phyloP scores from a whole-genome alignment of 805 yeast genomes.

The Saccharomycopsis oosterbeekiorum region DNA sequence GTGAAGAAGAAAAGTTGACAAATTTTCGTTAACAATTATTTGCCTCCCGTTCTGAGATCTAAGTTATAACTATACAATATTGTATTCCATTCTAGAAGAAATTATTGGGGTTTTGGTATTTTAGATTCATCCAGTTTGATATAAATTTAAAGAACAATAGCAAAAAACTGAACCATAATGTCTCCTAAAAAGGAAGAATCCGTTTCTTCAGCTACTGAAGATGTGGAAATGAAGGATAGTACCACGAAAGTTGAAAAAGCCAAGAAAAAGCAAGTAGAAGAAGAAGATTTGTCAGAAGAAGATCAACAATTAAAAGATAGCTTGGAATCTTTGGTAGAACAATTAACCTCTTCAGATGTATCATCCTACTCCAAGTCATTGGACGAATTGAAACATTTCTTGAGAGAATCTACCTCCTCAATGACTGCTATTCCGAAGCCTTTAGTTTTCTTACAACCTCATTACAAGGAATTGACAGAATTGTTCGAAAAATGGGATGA shows the following conservation, averaged over 20 bases:
- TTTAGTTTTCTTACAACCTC: constrained; percentile 86
- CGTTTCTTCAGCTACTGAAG: not conserved
- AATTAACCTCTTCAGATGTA: constrained; percentile 46
- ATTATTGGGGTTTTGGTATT: not conserved
- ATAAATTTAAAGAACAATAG: not conserved
- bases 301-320: constrained; percentile 82
- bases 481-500: constrained; percentile 62
- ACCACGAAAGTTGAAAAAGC: not conserved
- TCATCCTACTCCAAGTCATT: constrained; percentile 46
- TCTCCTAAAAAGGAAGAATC: not conserved
- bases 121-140: not conserved
- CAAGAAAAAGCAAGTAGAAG: constrained; percentile 31
- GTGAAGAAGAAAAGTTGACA: not conserved
- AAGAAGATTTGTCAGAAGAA: constrained; percentile 88
- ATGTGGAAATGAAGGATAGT: not conserved
- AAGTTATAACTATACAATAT: too few species aligned
- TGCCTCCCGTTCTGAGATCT: not conserved
- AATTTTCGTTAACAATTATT: not conserved
- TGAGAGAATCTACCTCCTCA: constrained; percentile 89
- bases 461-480: constrained; percentile 56
- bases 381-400: constrained; percentile 59
- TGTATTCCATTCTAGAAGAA: not conserved
- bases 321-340: constrained; percentile 77
- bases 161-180: not conserved
- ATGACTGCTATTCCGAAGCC: constrained; percentile 99